Evolutionary conservation across 148 eudicot genomes (phyloP), one percentile per base, ranked within the genome.

Genomic region (Rhododendron williamsianum): DNA sequence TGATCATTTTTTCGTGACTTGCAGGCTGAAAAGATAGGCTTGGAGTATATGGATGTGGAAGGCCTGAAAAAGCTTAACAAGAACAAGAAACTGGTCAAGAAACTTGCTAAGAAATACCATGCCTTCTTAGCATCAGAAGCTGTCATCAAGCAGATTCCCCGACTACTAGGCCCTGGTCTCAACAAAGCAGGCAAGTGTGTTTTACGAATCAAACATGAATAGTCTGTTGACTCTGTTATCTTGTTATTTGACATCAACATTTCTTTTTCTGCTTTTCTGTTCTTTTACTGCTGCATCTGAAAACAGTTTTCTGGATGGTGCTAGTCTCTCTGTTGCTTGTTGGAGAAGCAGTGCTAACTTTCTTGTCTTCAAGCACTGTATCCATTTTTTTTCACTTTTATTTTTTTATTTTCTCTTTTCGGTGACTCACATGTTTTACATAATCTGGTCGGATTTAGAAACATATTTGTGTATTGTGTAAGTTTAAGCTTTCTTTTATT

Each of bases 81-180:
- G 87, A 94, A 94, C 90, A 94, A 94, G 91, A 94, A 94, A 63
- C 48, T 94, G 85, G 98, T 94, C 36, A 94, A 94, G 95, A 94
- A 94, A 79, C 93, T 94, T 46, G 98, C 98, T 6, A 94, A 94
- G 91, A 94, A 91, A 85, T 92, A 93, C 87, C 98, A 94, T 92
- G 95, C 94, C 82, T 94, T 94, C 88, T 90, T 94, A 77, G 98
- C 98, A 2, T 94, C 98, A 12, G 95, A 94, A 88, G 90, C 95
- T 38, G 98, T 94, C 79, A 94, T 94, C 89, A 94, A 94, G 92
- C 95, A 94, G 94, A 94, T 94, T 86, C 98, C 98, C 49, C 98
- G 98, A 89, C 88, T 94, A 49, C 87, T 94, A 23, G 98, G 98
- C 41, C 98, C 98, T 51, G 95, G 98, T 86, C 93, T 94, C 21